A percentile compares a stretch with the other conserved stretches of the same genome.
Evolutionary conservation across 331 rosid species (phyloP).

Genomic region (Phaseolus coccineus): DNA sequence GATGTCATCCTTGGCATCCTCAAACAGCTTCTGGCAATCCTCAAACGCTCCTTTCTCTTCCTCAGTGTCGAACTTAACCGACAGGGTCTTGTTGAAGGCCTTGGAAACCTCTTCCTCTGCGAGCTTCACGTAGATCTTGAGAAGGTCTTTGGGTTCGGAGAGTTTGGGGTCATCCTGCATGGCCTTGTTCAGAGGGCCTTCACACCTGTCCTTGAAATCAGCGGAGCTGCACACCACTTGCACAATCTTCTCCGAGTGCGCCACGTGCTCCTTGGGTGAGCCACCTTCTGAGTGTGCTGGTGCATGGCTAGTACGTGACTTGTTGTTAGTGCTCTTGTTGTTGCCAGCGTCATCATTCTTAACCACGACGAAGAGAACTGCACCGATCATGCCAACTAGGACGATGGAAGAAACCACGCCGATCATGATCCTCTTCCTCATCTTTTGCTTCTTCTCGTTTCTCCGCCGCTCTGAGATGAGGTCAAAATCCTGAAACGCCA

Average conservation of each 20-base stretch:
- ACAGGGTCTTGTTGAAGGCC: conserved; percentile 48
- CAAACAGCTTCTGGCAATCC: conserved; percentile 67
- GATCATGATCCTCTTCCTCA: conserved; percentile 54
- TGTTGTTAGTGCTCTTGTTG: background rate
- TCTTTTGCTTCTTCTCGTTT: conserved; percentile 58
- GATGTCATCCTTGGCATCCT: conserved; percentile 66
- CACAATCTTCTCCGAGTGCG: conserved; percentile 41
- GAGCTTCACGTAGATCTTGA: conserved; percentile 52
- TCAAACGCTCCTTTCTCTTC: conserved; percentile 72
- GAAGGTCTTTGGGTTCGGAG: conserved; percentile 62
- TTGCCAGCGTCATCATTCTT: background rate
- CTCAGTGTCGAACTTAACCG: conserved; percentile 45
- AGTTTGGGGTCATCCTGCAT: background rate
- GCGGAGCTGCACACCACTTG: conserved; percentile 58
- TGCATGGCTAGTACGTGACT: background rate
- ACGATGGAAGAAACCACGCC: conserved; percentile 50
- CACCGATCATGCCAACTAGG: conserved; percentile 51
- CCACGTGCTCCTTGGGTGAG: background rate
- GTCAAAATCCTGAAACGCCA: conserved; percentile 96
- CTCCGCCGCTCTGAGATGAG: conserved; percentile 72
- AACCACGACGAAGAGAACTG: conserved; percentile 43
- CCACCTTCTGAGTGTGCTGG: background rate
- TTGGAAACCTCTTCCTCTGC: conserved; percentile 53
- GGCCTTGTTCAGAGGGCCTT: conserved; percentile 51
- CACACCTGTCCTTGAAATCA: conserved; percentile 64